Evolutionary conservation across 2,329 filamentous ascomycete genomes (phyloP).

Genomic region (Didymella sp.): DNA sequence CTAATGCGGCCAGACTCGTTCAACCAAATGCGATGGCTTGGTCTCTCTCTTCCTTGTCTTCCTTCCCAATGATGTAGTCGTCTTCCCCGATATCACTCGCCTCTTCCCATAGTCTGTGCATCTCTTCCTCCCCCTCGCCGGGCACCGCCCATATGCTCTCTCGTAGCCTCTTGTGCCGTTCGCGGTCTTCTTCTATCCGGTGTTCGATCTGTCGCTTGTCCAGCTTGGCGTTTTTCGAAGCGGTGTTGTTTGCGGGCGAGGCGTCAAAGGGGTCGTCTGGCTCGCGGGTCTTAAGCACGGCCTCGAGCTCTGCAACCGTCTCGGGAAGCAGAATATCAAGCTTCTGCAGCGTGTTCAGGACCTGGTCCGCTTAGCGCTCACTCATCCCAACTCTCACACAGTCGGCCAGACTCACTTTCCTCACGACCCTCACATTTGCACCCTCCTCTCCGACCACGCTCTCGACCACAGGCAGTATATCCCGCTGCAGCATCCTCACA

Average conservation of each 20-base stretch:
- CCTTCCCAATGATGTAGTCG: conserved; percentile 76
- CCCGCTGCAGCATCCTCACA: conserved; percentile 91
- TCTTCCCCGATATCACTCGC: conserved; percentile 87
- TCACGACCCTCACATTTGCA: conserved; percentile 91
- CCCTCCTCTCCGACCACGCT: conserved; percentile 88
- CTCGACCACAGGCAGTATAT: conserved; percentile 90
- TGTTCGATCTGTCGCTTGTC: conserved; percentile 94
- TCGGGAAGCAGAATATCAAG: conserved; percentile 78
- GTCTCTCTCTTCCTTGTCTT: conserved; percentile 70
- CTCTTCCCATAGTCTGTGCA: conserved; percentile 84
- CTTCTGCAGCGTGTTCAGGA: conserved; percentile 71
- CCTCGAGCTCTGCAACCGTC: conserved; percentile 80
- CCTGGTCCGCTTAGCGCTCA: conserved; percentile 51
- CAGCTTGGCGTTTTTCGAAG: conserved; percentile 48
- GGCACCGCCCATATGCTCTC: conserved; percentile 94
- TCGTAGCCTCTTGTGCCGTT: conserved; percentile 87
- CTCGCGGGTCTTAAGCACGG: conserved; percentile 81
- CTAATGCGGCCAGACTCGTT: not conserved
- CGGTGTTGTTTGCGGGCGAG: conserved; percentile 7
- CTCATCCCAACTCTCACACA: not conserved
- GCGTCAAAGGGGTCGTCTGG: conserved; percentile 40
- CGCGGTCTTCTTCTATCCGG: conserved; percentile 93
- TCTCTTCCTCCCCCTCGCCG: conserved; percentile 67
- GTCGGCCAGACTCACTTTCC: conserved; percentile 65
- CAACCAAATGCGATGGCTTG: conserved; percentile 54